Conservation (phyloP, 305 asterid species). For the Rubia peregrina region DNA sequence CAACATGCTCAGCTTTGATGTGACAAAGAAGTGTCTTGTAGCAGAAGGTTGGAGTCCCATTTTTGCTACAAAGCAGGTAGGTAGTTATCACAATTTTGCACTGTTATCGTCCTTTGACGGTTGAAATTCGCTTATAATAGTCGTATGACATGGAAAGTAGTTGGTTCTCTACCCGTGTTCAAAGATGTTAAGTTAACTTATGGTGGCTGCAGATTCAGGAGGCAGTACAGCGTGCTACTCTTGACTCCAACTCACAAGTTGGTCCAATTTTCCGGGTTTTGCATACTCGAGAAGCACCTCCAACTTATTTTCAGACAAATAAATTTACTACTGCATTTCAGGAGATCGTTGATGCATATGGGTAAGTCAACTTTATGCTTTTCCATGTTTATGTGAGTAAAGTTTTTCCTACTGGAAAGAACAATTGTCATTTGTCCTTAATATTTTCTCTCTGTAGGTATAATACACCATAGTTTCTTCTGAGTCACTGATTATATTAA, state of each 20-base stretch:
- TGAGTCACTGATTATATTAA: not conserved
- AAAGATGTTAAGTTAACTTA: conserved; percentile 13
- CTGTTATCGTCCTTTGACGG: not conserved
- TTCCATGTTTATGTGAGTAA: not conserved
- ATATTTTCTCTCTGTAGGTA: too few relatives aligned
- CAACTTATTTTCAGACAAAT: conserved; percentile 88
- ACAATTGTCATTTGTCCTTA: not conserved
- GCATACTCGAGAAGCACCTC: conserved; percentile 90
- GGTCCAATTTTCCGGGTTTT: conserved; percentile 88
- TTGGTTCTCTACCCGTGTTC: conserved; percentile 8
- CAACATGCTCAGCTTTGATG: conserved; percentile 94
- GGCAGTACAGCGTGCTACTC: conserved; percentile 68
- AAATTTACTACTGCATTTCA: conserved; percentile 86
- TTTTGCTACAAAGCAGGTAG: conserved; percentile 84
- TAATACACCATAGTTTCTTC: not conserved
- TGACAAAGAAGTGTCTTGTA: conserved; percentile 89
- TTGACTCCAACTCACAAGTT: conserved; percentile 87
- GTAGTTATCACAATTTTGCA: not conserved
- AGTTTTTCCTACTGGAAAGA: not conserved
- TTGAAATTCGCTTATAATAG: not conserved
- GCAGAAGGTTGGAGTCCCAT: conserved; percentile 99
- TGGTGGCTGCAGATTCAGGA: conserved; percentile 66
- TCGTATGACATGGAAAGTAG: not conserved
- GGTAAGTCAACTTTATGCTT: conserved; percentile 47
- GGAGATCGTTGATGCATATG: conserved; percentile 96